A percentile compares a stretch with the other conserved stretches of the same genome.
Evolutionary conservation across 306 rosid species (phyloP).

Genomic region (Lagenaria siceraria): DNA sequence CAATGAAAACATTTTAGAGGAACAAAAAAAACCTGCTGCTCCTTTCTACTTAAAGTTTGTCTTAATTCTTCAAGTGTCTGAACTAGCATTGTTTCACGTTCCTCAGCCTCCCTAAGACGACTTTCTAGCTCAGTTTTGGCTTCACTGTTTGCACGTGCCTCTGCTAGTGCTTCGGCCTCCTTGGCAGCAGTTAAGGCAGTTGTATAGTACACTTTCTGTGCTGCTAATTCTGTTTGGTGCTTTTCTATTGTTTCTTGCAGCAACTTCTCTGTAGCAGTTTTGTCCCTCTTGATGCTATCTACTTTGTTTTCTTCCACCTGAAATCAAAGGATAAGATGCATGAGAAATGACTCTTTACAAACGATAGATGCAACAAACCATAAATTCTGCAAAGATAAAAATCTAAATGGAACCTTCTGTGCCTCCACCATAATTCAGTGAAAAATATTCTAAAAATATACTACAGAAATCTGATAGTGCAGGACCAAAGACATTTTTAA

Average conservation of each 20-base stretch:
- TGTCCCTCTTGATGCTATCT: conserved; percentile 90
- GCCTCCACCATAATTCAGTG: background rate
- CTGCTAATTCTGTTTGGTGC: conserved; percentile 74
- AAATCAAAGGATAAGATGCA: background rate
- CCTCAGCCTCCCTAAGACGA: conserved; percentile 75
- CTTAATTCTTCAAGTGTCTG: conserved; percentile 93
- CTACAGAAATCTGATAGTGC: background rate
- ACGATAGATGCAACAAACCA: background rate
- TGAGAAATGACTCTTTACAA: conserved; percentile 3
- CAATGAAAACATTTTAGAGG: conserved; percentile 3
- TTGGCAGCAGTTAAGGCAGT: conserved; percentile 85
- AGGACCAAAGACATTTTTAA: background rate
- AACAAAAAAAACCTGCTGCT: conserved; percentile 68
- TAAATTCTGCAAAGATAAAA: background rate
- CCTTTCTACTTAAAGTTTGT: conserved; percentile 86
- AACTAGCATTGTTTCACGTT: conserved; percentile 90
- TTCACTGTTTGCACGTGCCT: conserved; percentile 81
- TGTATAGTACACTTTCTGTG: conserved; percentile 78
- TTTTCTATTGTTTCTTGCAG: conserved; percentile 93
- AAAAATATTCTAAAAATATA: background rate
- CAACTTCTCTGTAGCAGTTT: conserved; percentile 80
- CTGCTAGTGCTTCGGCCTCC: conserved; percentile 96
- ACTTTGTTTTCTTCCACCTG: conserved; percentile 98
- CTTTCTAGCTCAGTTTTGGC: conserved; percentile 90
- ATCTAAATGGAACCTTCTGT: background rate